Percentiles rank a stretch among this genome's conserved stretches.
phyloP scores from a whole-genome alignment of 2,329 filamentous ascomycete species.

The Pseudocercospora vitis region DNA sequence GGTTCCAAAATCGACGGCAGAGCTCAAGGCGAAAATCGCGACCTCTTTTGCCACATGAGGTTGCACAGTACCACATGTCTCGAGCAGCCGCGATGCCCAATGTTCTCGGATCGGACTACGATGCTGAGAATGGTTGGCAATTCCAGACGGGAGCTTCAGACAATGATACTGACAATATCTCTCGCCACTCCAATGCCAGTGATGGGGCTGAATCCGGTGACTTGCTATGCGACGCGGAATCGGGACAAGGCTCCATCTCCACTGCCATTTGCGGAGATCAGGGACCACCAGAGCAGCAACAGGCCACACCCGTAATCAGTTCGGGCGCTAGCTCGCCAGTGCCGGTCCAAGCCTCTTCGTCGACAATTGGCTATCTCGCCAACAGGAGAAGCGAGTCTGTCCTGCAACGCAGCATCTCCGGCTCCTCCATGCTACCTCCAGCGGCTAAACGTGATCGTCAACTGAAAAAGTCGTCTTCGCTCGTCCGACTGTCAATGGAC shows the following conservation, averaged over 20 bases:
- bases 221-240: too few relatives aligned
- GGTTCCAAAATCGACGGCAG: slow-evolving; percentile 95
- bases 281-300: too few relatives aligned
- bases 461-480: slow-evolving; percentile 44
- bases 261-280: too few relatives aligned
- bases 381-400: slow-evolving; percentile 49
- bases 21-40: slow-evolving; percentile 88
- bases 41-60: slow-evolving; percentile 75
- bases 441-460: slow-evolving; percentile 11
- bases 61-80: slow-evolving; percentile 49
- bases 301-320: too few relatives aligned
- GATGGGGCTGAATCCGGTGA: background rate
- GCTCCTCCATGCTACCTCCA: slow-evolving; percentile 8
- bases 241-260: background rate
- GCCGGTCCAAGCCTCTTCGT: background rate
- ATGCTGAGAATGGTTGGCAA: background rate
- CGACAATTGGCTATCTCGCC: slow-evolving; percentile 42
- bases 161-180: background rate
- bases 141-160: background rate
- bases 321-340: background rate
- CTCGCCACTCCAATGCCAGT: background rate
- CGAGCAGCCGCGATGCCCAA: slow-evolving; percentile 18
- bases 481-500: slow-evolving; percentile 76
- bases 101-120: background rate
- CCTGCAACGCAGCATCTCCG: slow-evolving; percentile 23